A percentile compares a stretch with the other conserved stretches of the same genome.
Evolutionary conservation across 1,284 basidiomycete genomes (phyloP).

Genomic region (Puccinia coronata): DNA sequence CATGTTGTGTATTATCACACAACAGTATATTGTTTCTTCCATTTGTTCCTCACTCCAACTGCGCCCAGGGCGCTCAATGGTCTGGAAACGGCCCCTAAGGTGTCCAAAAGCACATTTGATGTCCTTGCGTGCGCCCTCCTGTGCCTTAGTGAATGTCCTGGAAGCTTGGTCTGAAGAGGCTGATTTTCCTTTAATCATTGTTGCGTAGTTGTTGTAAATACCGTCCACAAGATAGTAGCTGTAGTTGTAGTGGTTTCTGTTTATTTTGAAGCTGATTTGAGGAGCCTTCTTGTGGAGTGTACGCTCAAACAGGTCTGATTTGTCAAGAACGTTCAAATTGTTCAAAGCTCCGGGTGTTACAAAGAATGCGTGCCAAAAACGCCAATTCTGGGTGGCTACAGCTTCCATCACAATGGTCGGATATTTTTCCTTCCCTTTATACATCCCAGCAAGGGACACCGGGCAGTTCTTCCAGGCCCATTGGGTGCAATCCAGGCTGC

Average conservation of each 20-base stretch:
- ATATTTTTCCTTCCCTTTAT: no score
- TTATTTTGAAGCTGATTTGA: neutral
- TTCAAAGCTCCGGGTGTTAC: neutral
- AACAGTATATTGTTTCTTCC: neutral
- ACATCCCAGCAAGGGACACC: no score
- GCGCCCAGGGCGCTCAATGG: neutral
- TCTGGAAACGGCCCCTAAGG: conserved; percentile 2
- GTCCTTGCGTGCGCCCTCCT: conserved; percentile 1
- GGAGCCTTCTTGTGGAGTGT: neutral
- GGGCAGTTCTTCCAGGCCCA: conserved; percentile 37
- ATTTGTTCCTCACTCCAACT: neutral
- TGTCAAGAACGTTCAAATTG: neutral
- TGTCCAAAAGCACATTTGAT: neutral
- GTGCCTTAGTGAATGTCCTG: neutral
- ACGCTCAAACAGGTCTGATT: neutral
- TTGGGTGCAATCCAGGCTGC: conserved; percentile 26
- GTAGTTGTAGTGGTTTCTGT: no score
- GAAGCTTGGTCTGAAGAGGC: neutral
- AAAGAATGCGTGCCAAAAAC: neutral
- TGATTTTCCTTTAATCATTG: neutral
- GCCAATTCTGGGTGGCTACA: neutral
- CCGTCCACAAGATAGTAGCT: conserved; percentile 29
- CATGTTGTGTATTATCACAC: conserved; percentile 18
- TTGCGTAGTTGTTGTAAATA: neutral
- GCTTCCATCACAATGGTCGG: no score